These are phyloP conservation scores for Warburgia ugandensis DNA, from an alignment of 164 flowering plant species.

Conservation along the genomic window DNA sequence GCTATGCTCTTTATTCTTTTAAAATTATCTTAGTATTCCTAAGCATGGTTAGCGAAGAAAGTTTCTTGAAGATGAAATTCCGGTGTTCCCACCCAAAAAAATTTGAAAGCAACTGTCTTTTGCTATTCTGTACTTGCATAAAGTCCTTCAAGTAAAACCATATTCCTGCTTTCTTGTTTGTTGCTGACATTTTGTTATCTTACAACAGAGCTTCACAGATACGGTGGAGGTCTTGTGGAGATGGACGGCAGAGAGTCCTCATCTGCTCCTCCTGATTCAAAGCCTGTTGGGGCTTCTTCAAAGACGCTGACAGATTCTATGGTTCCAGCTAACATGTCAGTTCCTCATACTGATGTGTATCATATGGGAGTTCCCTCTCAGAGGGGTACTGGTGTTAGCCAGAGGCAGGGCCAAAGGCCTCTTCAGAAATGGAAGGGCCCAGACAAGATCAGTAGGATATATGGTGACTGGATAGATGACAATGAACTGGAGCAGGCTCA, in stretches of 20 bases:
- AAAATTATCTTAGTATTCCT: too few relatives aligned
- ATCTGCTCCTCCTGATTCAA: slow-evolving; percentile 39
- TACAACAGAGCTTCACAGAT: slow-evolving; percentile 70
- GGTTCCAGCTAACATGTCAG: slow-evolving; percentile 26
- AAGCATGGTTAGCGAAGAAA: too few relatives aligned
- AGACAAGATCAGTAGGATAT: slow-evolving; percentile 90
- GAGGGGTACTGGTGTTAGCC: slow-evolving; percentile 43
- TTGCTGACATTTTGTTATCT: not conserved
- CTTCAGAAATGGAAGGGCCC: slow-evolving; percentile 96
- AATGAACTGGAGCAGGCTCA: slow-evolving; percentile 37
- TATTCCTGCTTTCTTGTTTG: not conserved
- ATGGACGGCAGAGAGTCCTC: slow-evolving; percentile 53
- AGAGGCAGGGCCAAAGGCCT: slow-evolving; percentile 54
- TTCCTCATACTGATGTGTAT: slow-evolving; percentile 59
- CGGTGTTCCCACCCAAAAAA: too few relatives aligned
- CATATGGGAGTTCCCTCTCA: slow-evolving; percentile 68
- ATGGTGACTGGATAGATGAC: slow-evolving; percentile 99
- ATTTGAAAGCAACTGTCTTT: too few relatives aligned
- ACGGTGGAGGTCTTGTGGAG: slow-evolving; percentile 82
- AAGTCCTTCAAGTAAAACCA: not conserved
- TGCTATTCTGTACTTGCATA: too few relatives aligned
- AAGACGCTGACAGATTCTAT: slow-evolving; percentile 36
- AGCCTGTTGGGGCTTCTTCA: slow-evolving; percentile 40
- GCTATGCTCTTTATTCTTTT: too few relatives aligned
- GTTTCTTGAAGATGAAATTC: too few relatives aligned